Conservation (phyloP, 306 rosid species). For the Rosa lucieae region DNA sequence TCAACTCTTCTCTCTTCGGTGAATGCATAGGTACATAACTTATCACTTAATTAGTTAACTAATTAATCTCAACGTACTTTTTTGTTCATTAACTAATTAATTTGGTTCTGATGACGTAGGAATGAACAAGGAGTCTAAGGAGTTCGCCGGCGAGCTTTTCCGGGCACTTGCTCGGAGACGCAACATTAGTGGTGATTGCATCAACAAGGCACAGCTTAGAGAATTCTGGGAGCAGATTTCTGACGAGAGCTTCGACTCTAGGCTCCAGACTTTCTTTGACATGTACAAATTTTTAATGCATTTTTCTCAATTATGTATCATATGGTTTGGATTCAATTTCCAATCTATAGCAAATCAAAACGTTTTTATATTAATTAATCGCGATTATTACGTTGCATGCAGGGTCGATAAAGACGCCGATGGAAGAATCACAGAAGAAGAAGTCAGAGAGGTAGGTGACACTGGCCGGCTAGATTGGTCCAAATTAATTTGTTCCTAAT, state of each 20-base stretch:
- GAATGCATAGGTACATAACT: constrained; percentile 50
- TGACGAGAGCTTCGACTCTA: constrained; percentile 57
- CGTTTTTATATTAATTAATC: neutral
- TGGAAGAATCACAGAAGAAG: constrained; percentile 60
- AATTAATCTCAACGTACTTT: neutral
- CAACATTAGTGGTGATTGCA: constrained; percentile 36
- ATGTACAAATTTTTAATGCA: constrained; percentile 27
- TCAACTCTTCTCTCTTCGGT: constrained; percentile 48
- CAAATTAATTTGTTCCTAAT: neutral
- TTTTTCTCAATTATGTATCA: neutral
- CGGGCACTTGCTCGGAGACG: constrained; percentile 50
- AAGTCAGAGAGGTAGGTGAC: constrained; percentile 49
- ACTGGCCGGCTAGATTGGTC: neutral
- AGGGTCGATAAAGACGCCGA: constrained; percentile 65
- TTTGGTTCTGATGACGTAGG: constrained; percentile 25
- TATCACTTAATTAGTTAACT: neutral
- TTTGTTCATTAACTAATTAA: neutral
- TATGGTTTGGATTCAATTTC: neutral
- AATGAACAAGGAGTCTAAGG: constrained; percentile 61
- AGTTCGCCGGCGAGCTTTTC: constrained; percentile 59
- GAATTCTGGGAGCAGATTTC: constrained; percentile 58
- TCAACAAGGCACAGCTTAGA: constrained; percentile 43
- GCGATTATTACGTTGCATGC: neutral
- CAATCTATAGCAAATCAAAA: neutral
- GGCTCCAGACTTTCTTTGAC: constrained; percentile 65